Evolutionary conservation across 805 yeast genomes (phyloP), one percentile per base, ranked within the genome.

Genomic region (Candida easanensis): DNA sequence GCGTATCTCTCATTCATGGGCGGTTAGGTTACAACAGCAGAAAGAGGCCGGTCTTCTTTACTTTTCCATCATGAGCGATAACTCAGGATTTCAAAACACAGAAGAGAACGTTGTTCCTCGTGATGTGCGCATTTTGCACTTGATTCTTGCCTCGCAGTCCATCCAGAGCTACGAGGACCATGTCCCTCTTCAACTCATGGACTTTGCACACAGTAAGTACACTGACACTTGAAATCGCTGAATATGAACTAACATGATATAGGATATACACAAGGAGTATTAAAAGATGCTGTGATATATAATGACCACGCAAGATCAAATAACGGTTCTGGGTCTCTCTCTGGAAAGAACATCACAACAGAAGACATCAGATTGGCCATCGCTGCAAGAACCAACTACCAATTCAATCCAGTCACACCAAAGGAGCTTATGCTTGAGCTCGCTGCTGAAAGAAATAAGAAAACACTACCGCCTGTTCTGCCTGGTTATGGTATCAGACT

Each of bases 111-210:
- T 54, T 21, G 57, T 58, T 18, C 99, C 99, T 2, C 70, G 98
- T 46, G 99, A 93, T 62, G 97, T 91, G 33, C 76, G 97, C 46
- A 74, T 95, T 48, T 69, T 93, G 36, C 97, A 91, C 61, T 70
- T 93, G 61, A 84, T 93, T 26, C 77, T 93, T 57, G 98, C 98
- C 14, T 85, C 97, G 0, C 95, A 91, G 66, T 90, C 95, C 1
- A 86, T 93, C 21, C 87, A 84, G 44, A 79, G 84, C 46, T 93
- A 91, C 65, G 96, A 93, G 62, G 98, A 93, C 59, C 95, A 89
- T 45, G 98, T 93, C 3, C 97, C 98, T 0, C 64, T 95, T 19
- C 98, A 93, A 62, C 71, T 93, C 45, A 88, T 95, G 96, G 99
- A 93, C 62, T 93, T 93, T 69, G 98, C 99, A 13, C 84, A 87